Evolutionary conservation across 169 alveolate genomes (phyloP), one percentile per base, ranked within the genome.

Genomic region (Plasmodium knowlesi): DNA sequence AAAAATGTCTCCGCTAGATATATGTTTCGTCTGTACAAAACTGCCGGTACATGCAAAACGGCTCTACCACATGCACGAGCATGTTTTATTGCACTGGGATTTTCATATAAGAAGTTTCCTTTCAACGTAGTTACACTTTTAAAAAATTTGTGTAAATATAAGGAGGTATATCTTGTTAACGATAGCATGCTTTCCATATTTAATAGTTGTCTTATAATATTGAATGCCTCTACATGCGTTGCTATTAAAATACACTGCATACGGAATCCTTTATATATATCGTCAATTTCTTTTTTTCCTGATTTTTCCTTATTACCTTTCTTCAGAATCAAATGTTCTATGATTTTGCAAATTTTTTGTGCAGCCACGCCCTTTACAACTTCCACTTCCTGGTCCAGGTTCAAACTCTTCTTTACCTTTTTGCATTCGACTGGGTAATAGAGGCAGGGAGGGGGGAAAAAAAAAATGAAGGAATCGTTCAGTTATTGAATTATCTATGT

Each of bases 1-100:
- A 91, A 82, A 73, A 91, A 91, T 82, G 95, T 81, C 61, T 91
- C 95, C 46, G 95, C 34, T 46, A 91, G 3, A 22, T 91, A 91
- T 16, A 82, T 25, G 53, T 82, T 91, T 43, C 95, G 71, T 70
- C 85, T 80, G 76, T 91, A 91, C 71, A 91, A 28, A 70, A 82
- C 85, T n/a, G 92, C 54, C 34, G 95, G 95, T 16, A 91, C 82
- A 19, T 91, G 92, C 73, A 91, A 39, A 67, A 82, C 78, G 12
- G 92, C 84, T 43, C 22, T 71, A n/a, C 92, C 82, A 70, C 95
- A 91, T 46, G 82, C 46, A 10, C 32, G 28, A 53, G 95, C 91
- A 82, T 82, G 74, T 71, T 16, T 70, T 41, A 80, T 6, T 41
- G 92, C 92, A 32, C 6, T 25, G 10, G 46, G 16, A 46, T 91